A percentile compares a stretch with the other conserved stretches of the same genome.
These are phyloP conservation scores for Fusarium sp. DNA, from an alignment of 2,329 filamentous ascomycete genomes.

Conservation along the genomic window DNA sequence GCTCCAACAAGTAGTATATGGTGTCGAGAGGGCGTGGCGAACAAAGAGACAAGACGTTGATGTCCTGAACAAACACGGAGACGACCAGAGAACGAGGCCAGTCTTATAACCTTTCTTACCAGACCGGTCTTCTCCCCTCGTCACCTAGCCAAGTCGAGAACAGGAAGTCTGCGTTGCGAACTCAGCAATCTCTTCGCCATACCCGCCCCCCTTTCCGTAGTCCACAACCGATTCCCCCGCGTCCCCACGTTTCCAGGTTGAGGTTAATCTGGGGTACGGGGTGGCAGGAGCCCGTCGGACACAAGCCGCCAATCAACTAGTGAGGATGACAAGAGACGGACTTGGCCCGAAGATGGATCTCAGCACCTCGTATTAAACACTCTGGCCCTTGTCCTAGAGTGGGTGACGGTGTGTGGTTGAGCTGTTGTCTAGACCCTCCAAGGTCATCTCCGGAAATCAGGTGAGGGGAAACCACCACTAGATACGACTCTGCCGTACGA, in stretches of 20 bases:
- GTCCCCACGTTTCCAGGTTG: constrained; percentile 21
- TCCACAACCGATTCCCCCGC: constrained; percentile 5
- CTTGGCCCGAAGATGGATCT: neutral
- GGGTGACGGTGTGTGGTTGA: neutral
- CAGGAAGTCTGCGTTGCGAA: neutral
- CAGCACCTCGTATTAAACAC: neutral
- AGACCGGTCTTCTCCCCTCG: neutral
- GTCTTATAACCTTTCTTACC: neutral
- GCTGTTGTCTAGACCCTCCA: neutral
- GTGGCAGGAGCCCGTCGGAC: constrained; percentile 14
- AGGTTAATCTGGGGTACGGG: neutral
- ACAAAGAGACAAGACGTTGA: neutral
- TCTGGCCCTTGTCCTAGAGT: neutral
- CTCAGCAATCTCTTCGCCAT: neutral
- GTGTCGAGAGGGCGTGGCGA: neutral
- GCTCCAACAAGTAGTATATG: neutral
- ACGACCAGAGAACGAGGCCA: neutral
- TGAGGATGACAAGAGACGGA: neutral
- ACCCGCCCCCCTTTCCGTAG: neutral
- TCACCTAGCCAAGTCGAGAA: neutral
- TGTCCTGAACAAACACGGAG: neutral
- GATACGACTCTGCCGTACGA: neutral
- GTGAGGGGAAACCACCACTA: neutral
- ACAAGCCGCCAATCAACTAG: neutral
- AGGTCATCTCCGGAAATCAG: neutral